phyloP scores from a whole-genome alignment of 768 basidiomycete genomes.

The Podaxis pistillaris region DNA sequence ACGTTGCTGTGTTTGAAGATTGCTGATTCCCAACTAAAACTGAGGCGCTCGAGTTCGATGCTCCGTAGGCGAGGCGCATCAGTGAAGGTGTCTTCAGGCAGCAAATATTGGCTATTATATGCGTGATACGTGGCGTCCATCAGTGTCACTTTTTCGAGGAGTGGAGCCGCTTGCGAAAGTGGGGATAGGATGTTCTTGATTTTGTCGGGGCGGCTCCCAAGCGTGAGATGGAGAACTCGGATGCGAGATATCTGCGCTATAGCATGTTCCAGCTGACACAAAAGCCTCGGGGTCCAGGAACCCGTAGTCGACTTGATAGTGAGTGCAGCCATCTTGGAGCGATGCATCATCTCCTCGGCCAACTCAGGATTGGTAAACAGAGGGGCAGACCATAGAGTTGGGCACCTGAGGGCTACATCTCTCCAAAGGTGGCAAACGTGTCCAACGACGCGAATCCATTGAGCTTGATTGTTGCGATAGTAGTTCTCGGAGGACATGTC shows the following conservation, averaged over 20 bases:
- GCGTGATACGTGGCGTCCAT: neutral
- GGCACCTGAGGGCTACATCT: constrained; percentile 37
- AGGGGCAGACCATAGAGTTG: constrained; percentile 39
- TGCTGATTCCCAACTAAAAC: constrained; percentile 5
- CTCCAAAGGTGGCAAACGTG: constrained; percentile 46
- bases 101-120: neutral
- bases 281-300: constrained; percentile 24
- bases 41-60: constrained; percentile 1
- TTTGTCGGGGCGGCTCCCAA: constrained; percentile 7
- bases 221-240: constrained; percentile 29
- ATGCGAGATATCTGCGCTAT: constrained; percentile 30
- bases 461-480: constrained; percentile 14
- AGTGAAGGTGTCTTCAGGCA: constrained; percentile 4
- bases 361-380: constrained; percentile 32
- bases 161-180: neutral
- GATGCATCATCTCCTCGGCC: constrained; percentile 41
- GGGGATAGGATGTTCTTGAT: neutral
- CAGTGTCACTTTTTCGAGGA: constrained; percentile 1
- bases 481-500: constrained; percentile 1
- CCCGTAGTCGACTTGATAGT: constrained; percentile 23
- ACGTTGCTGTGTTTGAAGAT: constrained; percentile 10
- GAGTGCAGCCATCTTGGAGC: constrained; percentile 42
- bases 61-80: constrained; percentile 5
- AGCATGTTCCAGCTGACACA: constrained; percentile 19
- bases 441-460: constrained; percentile 35